phyloP scores from a whole-genome alignment of 192 early-diverging fungal species.

The Thoreauomyces humboldtii region DNA sequence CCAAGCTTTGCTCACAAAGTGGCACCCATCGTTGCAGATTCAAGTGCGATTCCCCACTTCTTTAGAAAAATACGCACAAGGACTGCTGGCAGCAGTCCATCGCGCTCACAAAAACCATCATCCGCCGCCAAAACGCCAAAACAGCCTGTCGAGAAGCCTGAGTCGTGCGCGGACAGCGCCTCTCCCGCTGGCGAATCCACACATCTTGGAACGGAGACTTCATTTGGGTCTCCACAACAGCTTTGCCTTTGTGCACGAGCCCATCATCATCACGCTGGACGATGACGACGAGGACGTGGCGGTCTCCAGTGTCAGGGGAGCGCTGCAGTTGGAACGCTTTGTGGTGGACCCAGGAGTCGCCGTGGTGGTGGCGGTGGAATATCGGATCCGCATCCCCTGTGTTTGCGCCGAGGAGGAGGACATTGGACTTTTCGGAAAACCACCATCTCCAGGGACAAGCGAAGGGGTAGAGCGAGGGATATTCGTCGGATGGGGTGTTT shows the following conservation, averaged over 20 bases:
- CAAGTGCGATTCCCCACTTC: constrained; percentile 19
- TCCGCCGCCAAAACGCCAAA: neutral
- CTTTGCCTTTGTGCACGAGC: constrained; percentile 37
- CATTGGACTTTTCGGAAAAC: neutral
- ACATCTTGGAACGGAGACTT: constrained; percentile 42
- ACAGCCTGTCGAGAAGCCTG: neutral
- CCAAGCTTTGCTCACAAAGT: too few species aligned
- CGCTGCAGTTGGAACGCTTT: constrained; percentile 5
- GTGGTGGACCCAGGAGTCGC: constrained; percentile 27
- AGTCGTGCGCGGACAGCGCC: constrained; percentile 13
- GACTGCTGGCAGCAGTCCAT: constrained; percentile 18
- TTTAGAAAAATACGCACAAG: constrained; percentile 32
- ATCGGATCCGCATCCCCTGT: constrained; percentile 29
- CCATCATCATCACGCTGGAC: constrained; percentile 36
- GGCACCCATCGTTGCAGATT: constrained; percentile 4
- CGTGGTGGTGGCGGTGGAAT: constrained; percentile 48
- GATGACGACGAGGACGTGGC: neutral
- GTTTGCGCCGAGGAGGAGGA: neutral
- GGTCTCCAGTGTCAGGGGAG: neutral
- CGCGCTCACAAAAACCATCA: constrained; percentile 18
- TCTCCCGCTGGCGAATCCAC: constrained; percentile 26
- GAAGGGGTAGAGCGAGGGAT: constrained; percentile 36
- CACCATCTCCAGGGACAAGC: neutral
- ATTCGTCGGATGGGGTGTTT: constrained; percentile 38
- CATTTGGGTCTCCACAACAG: constrained; percentile 53